phyloP scores from a whole-genome alignment of 169 alveolate species.

The Cryptosporidium ubiquitum region DNA sequence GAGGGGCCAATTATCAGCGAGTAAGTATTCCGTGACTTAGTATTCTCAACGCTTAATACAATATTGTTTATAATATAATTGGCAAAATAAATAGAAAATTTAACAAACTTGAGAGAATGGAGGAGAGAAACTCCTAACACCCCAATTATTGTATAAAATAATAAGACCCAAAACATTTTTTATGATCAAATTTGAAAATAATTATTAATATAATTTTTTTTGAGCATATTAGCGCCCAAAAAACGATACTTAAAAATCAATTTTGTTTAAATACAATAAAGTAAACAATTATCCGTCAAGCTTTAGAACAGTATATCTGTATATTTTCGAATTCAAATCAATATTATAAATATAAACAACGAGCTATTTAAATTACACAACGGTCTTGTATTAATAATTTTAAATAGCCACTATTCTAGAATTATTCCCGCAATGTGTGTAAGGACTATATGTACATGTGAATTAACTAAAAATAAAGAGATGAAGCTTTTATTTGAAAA shows the following conservation, averaged over 20 bases:
- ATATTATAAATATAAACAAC: too few relatives aligned
- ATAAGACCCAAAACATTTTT: conserved; percentile 24
- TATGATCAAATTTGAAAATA: neutral
- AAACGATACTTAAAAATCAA: too few relatives aligned
- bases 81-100: neutral
- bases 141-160: neutral
- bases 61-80: neutral
- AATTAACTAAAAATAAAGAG: neutral
- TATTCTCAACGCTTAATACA: neutral
- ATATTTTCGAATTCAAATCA: too few relatives aligned
- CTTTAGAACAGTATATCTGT: too few relatives aligned
- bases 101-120: conserved; percentile 11
- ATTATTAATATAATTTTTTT: neutral
- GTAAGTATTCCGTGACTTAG: neutral
- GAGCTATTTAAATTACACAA: too few relatives aligned
- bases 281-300: neutral
- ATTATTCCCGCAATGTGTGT: neutral
- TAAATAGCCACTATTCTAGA: neutral
- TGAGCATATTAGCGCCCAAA: neutral
- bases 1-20: conserved; percentile 69
- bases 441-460: neutral
- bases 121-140: conserved; percentile 36
- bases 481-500: neutral
- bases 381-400: neutral
- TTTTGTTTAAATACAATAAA: too few relatives aligned